Evolutionary conservation across 2,329 filamentous ascomycete species (phyloP).

Genomic region (Exophiala spinifera): DNA sequence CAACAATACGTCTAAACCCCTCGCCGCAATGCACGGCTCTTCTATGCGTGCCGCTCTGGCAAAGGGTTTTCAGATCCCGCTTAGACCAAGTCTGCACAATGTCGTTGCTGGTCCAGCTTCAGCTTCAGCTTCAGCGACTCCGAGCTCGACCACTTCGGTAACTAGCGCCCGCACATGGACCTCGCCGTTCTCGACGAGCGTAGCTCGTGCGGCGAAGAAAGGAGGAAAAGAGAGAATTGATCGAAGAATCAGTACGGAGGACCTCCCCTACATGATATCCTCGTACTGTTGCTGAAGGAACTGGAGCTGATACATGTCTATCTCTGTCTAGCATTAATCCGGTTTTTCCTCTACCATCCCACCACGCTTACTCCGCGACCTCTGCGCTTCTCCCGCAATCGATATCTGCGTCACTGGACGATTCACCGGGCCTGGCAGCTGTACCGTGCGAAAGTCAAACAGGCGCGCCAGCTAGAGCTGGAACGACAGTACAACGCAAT

Average conservation of each 20-base stretch:
- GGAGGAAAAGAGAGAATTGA: slow-evolving; percentile 33
- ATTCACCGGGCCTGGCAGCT: slow-evolving; percentile 95
- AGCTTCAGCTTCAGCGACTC: slow-evolving; percentile 13
- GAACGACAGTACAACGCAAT: slow-evolving; percentile 80
- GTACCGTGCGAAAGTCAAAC: slow-evolving; percentile 66
- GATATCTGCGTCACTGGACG: slow-evolving; percentile 93
- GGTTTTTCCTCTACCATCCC: slow-evolving; percentile 68
- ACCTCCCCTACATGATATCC: slow-evolving; percentile 4
- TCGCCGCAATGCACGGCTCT: slow-evolving; percentile 35
- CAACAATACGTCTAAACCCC: not conserved
- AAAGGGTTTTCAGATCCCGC: slow-evolving; percentile 44
- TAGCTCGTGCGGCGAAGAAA: slow-evolving; percentile 38
- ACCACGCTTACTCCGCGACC: slow-evolving; percentile 62
- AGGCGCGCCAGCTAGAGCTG: slow-evolving; percentile 65
- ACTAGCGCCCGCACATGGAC: slow-evolving; percentile 12
- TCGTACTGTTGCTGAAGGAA: not conserved
- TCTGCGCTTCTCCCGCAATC: slow-evolving; percentile 81
- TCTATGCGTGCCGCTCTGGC: slow-evolving; percentile 45
- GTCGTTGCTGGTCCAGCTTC: not conserved
- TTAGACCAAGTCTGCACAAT: slow-evolving; percentile 29
- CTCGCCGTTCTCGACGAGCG: slow-evolving; percentile 40
- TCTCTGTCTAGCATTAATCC: slow-evolving; percentile 54
- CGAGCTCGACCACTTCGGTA: slow-evolving; percentile 33
- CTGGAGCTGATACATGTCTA: not conserved
- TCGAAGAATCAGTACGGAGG: slow-evolving; percentile 42